These are phyloP conservation scores for Thinopyrum elongatum DNA, from an alignment of 176 grass and related monocot species.

Conservation along the genomic window DNA sequence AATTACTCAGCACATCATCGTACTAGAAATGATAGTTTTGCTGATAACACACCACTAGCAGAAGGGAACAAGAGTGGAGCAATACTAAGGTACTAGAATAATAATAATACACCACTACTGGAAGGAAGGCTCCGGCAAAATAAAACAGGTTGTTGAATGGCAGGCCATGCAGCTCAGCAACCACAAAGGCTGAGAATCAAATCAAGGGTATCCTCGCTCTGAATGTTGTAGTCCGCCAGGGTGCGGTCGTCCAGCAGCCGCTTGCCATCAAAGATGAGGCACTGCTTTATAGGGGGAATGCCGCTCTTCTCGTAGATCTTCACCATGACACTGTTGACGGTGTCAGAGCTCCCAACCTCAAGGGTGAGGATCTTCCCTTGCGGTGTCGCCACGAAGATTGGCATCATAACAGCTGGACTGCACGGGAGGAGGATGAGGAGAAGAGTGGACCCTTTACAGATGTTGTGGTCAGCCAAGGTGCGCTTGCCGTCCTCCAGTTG, in stretches of 20 bases:
- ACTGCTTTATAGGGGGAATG: neutral
- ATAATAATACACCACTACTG: neutral
- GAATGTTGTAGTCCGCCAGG: neutral
- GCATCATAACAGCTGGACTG: neutral
- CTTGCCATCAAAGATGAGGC: neutral
- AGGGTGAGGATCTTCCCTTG: too few species aligned
- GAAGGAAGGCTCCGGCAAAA: neutral
- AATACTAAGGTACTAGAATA: neutral
- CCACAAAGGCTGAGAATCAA: neutral
- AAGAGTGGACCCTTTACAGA: neutral
- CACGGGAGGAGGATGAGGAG: neutral
- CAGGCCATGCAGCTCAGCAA: neutral
- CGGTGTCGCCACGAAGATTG: too few species aligned
- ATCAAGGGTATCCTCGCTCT: neutral
- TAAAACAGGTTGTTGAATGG: neutral
- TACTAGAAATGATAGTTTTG: neutral
- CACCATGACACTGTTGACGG: neutral
- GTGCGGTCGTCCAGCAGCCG: neutral
- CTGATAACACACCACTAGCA: neutral
- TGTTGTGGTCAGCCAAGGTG: neutral
- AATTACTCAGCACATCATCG: neutral
- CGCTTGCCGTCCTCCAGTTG: neutral
- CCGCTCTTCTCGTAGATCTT: neutral
- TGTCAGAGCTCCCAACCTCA: neutral
- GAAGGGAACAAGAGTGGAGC: neutral